A percentile compares a stretch with the other conserved stretches of the same genome.
Evolutionary conservation across 192 early-diverging fungal species (phyloP).

Genomic region (Coemansia interrupta): DNA sequence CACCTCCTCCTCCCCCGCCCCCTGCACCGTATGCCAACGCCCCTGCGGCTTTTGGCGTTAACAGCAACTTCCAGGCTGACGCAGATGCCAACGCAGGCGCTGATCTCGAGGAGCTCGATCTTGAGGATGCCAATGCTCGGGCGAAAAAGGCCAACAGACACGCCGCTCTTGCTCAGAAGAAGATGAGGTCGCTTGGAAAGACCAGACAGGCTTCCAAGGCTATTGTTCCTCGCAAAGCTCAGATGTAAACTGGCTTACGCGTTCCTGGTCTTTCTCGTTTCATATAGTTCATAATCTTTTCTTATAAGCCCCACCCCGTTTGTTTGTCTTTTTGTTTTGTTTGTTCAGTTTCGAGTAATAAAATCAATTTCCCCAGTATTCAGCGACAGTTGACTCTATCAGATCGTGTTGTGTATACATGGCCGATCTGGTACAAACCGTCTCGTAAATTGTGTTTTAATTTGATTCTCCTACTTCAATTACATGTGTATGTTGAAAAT

Average conservation of each 20-base stretch:
- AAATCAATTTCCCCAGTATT: not conserved
- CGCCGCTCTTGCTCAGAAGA: conserved; percentile 10
- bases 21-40: conserved; percentile 10
- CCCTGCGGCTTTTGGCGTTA: conserved; percentile 2
- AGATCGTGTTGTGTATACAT: too few relatives aligned
- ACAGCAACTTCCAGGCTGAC: not conserved
- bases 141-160: conserved; percentile 8
- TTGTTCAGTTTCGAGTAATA: conserved; percentile 2
- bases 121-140: conserved; percentile 1
- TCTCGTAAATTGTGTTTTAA: too few relatives aligned
- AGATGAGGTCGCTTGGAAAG: conserved; percentile 17
- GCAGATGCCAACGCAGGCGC: conserved; percentile 3
- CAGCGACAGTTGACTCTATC: too few relatives aligned
- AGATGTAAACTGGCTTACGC: not conserved
- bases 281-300: not conserved
- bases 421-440: too few relatives aligned
- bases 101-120: conserved; percentile 13
- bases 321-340: not conserved
- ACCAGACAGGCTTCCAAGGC: conserved; percentile 14
- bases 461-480: too few relatives aligned
- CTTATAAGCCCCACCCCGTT: not conserved
- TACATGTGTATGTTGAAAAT: not conserved
- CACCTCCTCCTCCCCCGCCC: conserved; percentile 14
- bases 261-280: not conserved
- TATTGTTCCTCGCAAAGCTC: conserved; percentile 5